These are phyloP conservation scores for Astrothelium macrocarpum DNA, from an alignment of 495 filamentous ascomycete genomes.

Conservation along the genomic window DNA sequence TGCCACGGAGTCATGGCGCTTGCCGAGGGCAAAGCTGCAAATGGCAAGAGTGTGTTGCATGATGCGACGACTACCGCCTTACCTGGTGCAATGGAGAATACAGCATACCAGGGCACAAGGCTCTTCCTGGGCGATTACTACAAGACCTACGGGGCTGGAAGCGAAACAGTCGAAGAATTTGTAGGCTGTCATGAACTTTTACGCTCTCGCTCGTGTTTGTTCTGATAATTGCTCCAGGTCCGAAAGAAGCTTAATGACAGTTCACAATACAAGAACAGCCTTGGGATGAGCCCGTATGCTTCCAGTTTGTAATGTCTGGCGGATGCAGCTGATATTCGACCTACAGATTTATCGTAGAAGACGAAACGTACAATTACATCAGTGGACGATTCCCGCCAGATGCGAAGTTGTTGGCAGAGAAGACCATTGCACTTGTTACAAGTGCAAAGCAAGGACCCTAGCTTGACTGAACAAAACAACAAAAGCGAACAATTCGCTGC, in stretches of 20 bases:
- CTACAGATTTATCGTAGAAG: slow-evolving; percentile 41
- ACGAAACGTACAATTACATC: slow-evolving; percentile 45
- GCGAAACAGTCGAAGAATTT: slow-evolving; percentile 40
- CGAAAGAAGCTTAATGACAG: slow-evolving; percentile 38
- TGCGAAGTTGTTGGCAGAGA: slow-evolving; percentile 38
- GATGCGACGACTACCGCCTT: slow-evolving; percentile 43
- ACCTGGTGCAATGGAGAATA: slow-evolving; percentile 42
- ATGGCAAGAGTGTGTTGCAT: slow-evolving; percentile 40
- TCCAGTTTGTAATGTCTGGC: not conserved
- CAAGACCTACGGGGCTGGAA: slow-evolving; percentile 46
- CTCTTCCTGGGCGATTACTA: slow-evolving; percentile 47
- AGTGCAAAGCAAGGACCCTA: not conserved
- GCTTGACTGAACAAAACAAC: too few relatives aligned
- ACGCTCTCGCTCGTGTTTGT: not conserved
- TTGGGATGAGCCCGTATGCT: slow-evolving; percentile 41
- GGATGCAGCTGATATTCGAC: not conserved
- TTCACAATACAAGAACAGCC: slow-evolving; percentile 41
- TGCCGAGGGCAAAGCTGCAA: slow-evolving; percentile 32
- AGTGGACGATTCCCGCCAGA: slow-evolving; percentile 44
- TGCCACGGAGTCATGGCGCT: slow-evolving; percentile 49
- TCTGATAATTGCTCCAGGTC: slow-evolving; percentile 26
- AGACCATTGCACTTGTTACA: slow-evolving; percentile 37
- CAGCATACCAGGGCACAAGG: slow-evolving; percentile 41
- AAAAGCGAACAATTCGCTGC: too few relatives aligned
- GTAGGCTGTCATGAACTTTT: slow-evolving; percentile 20